Evolutionary conservation across 2,329 filamentous ascomycete species (phyloP).

Genomic region (Balansia obtecta): DNA sequence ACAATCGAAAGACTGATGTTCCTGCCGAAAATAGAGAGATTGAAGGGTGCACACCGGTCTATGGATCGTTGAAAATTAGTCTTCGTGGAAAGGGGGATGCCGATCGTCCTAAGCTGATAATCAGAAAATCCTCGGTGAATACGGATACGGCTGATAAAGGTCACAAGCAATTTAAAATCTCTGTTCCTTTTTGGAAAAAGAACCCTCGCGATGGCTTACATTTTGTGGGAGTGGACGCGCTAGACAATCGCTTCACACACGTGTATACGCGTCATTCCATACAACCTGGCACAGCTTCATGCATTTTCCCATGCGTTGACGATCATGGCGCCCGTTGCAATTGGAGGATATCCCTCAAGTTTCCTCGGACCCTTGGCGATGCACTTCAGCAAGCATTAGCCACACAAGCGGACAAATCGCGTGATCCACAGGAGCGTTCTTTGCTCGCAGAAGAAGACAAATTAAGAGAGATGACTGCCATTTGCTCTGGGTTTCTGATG

Average conservation of each 20-base stretch:
- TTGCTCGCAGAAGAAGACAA: constrained; percentile 64
- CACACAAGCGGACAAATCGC: constrained; percentile 28
- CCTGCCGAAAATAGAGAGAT: constrained; percentile 42
- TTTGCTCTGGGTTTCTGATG: constrained; percentile 81
- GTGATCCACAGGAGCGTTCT: constrained; percentile 26
- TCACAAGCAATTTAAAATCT: constrained; percentile 34
- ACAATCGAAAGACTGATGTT: constrained; percentile 38
- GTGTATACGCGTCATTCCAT: constrained; percentile 76
- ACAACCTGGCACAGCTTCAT: constrained; percentile 67
- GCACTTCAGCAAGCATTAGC: constrained; percentile 40
- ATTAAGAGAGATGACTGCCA: constrained; percentile 73
- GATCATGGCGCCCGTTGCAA: constrained; percentile 67
- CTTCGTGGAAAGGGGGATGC: constrained; percentile 26
- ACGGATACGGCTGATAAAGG: constrained; percentile 24
- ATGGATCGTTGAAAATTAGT: constrained; percentile 37
- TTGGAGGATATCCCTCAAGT: constrained; percentile 83
- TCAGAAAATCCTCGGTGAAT: constrained; percentile 29
- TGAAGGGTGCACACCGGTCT: constrained; percentile 42
- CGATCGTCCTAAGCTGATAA: constrained; percentile 28
- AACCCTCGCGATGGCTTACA: constrained; percentile 77
- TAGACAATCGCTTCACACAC: constrained; percentile 77
- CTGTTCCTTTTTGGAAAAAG: constrained; percentile 65
- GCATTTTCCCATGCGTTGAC: constrained; percentile 88
- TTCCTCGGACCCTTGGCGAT: constrained; percentile 76
- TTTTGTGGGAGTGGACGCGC: constrained; percentile 74